Percentiles rank a stretch among this genome's conserved stretches.
Conservation (phyloP, 73 alveolate genomes). For the Loxodes magnus region DNA sequence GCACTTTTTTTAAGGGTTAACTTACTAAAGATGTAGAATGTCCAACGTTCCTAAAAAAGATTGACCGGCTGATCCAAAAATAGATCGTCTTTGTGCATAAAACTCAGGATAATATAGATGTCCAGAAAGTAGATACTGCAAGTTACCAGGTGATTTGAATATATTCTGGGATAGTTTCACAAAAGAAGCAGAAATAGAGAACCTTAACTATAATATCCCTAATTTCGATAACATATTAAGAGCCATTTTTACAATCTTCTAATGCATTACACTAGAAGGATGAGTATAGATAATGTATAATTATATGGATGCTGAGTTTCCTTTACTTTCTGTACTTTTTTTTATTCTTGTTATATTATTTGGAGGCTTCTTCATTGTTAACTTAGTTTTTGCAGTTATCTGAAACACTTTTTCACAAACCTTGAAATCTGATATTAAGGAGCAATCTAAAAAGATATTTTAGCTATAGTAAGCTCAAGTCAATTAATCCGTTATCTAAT, state of each 20-base stretch:
- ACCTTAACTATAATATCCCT: slow-evolving; percentile 30
- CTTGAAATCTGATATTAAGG: slow-evolving; percentile 14
- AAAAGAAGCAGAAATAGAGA: slow-evolving; percentile 14
- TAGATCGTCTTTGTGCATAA: neutral
- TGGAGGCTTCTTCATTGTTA: slow-evolving; percentile 45
- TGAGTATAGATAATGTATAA: slow-evolving; percentile 33
- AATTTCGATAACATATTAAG: slow-evolving; percentile 31
- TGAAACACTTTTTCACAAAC: slow-evolving; percentile 23
- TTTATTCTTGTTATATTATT: slow-evolving; percentile 21
- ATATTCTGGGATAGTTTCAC: too few species aligned
- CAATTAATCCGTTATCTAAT: neutral
- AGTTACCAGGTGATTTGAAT: slow-evolving; percentile 12
- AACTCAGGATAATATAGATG: slow-evolving; percentile 2
- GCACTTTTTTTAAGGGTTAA: slow-evolving; percentile 12
- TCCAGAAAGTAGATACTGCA: slow-evolving; percentile 15
- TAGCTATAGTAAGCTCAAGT: neutral
- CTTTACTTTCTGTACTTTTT: slow-evolving; percentile 19
- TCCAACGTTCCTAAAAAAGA: slow-evolving; percentile 5
- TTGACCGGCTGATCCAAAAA: neutral
- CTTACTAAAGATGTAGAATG: slow-evolving; percentile 14
- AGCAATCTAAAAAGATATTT: neutral
- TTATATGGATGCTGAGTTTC: slow-evolving; percentile 17
- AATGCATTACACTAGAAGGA: slow-evolving; percentile 43
- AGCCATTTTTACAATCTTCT: slow-evolving; percentile 38
- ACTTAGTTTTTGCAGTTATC: slow-evolving; percentile 52